Conservation (phyloP, 2,329 filamentous ascomycete genomes). For the Neofusicoccum sp. region DNA sequence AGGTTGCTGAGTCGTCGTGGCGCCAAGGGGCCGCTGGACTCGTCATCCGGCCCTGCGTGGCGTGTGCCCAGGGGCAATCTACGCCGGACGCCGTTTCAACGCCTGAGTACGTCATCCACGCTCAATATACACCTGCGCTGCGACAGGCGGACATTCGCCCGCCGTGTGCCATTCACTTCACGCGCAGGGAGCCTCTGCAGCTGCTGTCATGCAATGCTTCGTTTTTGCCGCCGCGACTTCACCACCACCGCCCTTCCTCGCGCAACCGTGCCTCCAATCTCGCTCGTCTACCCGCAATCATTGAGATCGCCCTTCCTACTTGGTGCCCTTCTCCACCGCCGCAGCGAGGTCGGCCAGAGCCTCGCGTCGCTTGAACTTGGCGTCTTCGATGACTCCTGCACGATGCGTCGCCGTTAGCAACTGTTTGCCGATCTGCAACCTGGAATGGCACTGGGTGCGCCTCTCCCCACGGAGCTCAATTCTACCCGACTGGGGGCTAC, state of each 20-base stretch:
- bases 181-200: background rate
- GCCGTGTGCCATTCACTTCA: background rate
- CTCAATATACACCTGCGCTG: background rate
- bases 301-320: constrained; percentile 5
- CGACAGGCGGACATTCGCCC: background rate
- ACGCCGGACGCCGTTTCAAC: background rate
- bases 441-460: background rate
- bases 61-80: constrained; percentile 4
- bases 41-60: background rate
- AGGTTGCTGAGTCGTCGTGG: constrained; percentile 15
- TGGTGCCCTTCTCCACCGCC: constrained; percentile 34
- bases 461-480: background rate
- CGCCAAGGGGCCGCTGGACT: constrained; percentile 7
- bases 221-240: background rate
- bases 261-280: constrained; percentile 11
- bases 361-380: constrained; percentile 73
- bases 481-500: constrained; percentile 27
- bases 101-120: constrained; percentile 8
- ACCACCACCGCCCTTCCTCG: background rate
- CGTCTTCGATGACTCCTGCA: constrained; percentile 68
- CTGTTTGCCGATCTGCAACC: constrained; percentile 11
- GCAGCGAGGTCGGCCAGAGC: constrained; percentile 65
- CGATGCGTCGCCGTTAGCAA: background rate
- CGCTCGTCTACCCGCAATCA: background rate
- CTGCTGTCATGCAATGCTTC: background rate